Conservation (phyloP, 805 yeast genomes). For the Saturnispora kantuleensis region DNA sequence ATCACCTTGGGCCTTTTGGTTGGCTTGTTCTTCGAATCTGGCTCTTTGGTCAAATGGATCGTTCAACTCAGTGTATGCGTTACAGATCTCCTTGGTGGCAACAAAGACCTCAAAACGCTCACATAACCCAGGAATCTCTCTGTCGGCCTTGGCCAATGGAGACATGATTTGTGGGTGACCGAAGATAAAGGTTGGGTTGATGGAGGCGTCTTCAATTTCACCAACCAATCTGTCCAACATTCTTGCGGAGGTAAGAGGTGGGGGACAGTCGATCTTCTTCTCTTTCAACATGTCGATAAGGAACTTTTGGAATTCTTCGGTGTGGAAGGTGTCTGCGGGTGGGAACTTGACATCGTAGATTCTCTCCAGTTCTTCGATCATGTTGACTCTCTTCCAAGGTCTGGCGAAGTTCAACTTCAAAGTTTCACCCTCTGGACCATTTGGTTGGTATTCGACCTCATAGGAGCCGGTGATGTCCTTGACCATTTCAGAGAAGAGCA, state of each 20-base stretch:
- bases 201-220: constrained; percentile 86
- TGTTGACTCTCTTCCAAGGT: constrained; percentile 98
- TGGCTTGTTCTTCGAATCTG: constrained; percentile 97
- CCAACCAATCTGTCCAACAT: constrained; percentile 98
- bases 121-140: constrained; percentile 88
- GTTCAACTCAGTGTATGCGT: constrained; percentile 97
- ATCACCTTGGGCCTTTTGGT: constrained; percentile 97
- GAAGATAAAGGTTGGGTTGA: constrained; percentile 94
- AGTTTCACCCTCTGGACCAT: constrained; percentile 78
- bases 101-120: constrained; percentile 98
- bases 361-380: constrained; percentile 94
- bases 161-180: constrained; percentile 99
- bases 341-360: constrained; percentile 84
- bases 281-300: constrained; percentile 69
- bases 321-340: constrained; percentile 88
- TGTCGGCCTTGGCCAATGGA: constrained; percentile 93
- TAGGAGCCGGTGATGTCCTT: constrained; percentile 89
- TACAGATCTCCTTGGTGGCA: constrained; percentile 96
- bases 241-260: constrained; percentile 92
- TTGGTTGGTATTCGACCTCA: constrained; percentile 82
- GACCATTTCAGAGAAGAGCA: constrained; percentile 93
- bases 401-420: constrained; percentile 78
- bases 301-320: constrained; percentile 87
- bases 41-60: constrained; percentile 98
- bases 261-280: constrained; percentile 76